Base-by-base conservation (phyloP, 371 early-diverging fungal species). In the Rhizopus sp. region DNA sequence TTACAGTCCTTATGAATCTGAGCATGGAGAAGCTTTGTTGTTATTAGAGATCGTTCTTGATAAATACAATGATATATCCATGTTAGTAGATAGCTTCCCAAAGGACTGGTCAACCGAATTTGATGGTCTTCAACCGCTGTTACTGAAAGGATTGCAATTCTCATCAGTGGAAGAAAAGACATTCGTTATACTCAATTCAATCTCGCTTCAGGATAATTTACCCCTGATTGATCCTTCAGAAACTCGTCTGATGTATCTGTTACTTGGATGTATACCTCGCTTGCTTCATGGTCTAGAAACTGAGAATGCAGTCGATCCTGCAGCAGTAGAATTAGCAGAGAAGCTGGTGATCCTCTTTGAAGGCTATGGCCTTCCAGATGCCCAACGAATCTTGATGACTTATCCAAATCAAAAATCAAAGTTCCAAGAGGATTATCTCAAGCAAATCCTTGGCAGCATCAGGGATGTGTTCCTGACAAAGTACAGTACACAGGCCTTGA, bases 21-120 rank as follows among this genome's bases (percentile, higher is more conserved):
- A 93, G 62, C 93, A 83, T 62, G 33, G 76, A 17, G 88, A 90
- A 56, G 91, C 86, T 1, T 73, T 90, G 17, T 57, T 74, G 50
- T 62, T 92, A 7, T 59, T 94, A n/a, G 78, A 79, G 40, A 80
- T 82, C 30, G 79, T 91, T 3, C 58, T 91, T 13, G 63, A 73
- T 17, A 83, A 88, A 16, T 40, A 69, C 50, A 56, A 66, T 5
- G 63, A 65, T 32, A 54, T 38, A 12, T 57, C 63, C 8, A 67
- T 57, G 30, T 42, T 81, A 15, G 71, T 71, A 4, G 68, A 65
- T 6, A 84, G 76, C 51, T 85, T 88, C 35, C 93, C 93, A 1
- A 79, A 79, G 35, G 82, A 87, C 31, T 94, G 94, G 94, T 78
- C 75, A 9, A 85, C 88, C 23, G 79, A 75, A 51, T 93, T 93